Conservation (phyloP, 148 eudicot genomes). For the Chenopodium formosanum region DNA sequence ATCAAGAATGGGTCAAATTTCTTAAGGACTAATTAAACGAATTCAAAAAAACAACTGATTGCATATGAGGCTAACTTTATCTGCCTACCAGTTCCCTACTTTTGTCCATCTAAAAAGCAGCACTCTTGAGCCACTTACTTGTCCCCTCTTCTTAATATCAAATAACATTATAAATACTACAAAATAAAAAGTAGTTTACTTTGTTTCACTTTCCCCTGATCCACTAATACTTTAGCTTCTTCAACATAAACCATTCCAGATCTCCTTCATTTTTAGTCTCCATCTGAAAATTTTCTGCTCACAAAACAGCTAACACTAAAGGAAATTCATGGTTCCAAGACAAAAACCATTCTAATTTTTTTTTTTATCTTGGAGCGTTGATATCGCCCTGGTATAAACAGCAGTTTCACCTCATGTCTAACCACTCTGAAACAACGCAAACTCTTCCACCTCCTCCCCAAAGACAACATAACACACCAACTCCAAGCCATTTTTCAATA, state of each 20-base stretch:
- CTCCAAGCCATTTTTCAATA: conserved; percentile 25
- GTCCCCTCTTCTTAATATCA: conserved; percentile 24
- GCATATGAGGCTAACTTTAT: conserved; percentile 29
- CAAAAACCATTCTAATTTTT: not conserved
- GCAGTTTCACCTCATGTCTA: conserved; percentile 10
- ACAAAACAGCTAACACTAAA: not conserved
- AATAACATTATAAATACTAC: not conserved
- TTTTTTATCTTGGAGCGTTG: not conserved
- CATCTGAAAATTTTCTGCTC: not conserved
- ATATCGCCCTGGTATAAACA: not conserved
- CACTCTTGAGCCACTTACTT: conserved; percentile 37
- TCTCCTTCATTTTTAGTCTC: conserved; percentile 20
- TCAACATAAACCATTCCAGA: not conserved
- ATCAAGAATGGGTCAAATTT: conserved; percentile 29
- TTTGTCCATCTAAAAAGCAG: conserved; percentile 41
- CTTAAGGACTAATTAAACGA: conserved; percentile 39
- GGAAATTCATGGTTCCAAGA: not conserved
- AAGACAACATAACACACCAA: conserved; percentile 15
- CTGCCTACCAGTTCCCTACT: conserved; percentile 29
- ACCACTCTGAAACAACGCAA: conserved; percentile 15
- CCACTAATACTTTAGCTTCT: conserved; percentile 13
- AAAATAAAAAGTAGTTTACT: conserved; percentile 22
- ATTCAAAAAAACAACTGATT: conserved; percentile 29
- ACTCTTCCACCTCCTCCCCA: conserved; percentile 33
- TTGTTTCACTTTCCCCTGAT: conserved; percentile 27